Evolutionary conservation across 2,329 filamentous ascomycete species (phyloP).

Genomic region (Metarhizium anisopliae): DNA sequence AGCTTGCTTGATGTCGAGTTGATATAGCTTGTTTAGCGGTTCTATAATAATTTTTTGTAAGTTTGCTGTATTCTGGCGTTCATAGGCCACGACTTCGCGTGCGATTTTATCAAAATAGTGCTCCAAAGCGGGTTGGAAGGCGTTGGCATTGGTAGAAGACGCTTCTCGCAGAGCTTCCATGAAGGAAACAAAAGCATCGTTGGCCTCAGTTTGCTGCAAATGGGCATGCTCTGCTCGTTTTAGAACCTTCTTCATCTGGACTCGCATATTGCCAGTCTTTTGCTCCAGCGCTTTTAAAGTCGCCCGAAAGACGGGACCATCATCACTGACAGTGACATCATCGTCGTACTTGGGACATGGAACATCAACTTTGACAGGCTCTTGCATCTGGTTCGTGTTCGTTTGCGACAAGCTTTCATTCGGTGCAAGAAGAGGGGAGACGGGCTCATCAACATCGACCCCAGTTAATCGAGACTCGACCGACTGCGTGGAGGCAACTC

Average conservation of each 20-base stretch:
- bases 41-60: slow-evolving; percentile 93
- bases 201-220: slow-evolving; percentile 69
- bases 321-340: slow-evolving; percentile 76
- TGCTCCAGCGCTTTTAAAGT: slow-evolving; percentile 95
- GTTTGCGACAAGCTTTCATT: slow-evolving; percentile 26
- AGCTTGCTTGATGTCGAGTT: slow-evolving; percentile 93
- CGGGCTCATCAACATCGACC: slow-evolving; percentile 54
- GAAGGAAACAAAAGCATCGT: slow-evolving; percentile 75
- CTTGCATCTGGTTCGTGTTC: slow-evolving; percentile 21
- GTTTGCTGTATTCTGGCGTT: slow-evolving; percentile 73
- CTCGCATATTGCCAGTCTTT: slow-evolving; percentile 89
- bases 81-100: slow-evolving; percentile 78
- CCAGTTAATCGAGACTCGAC: slow-evolving; percentile 74
- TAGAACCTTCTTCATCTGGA: slow-evolving; percentile 91
- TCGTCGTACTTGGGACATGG: slow-evolving; percentile 76
- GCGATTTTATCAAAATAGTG: slow-evolving; percentile 98
- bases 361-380: slow-evolving; percentile 76
- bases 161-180: slow-evolving; percentile 82
- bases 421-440: slow-evolving; percentile 38
- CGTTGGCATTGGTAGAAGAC: slow-evolving; percentile 84
- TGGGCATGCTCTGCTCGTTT: slow-evolving; percentile 89
- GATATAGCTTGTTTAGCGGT: slow-evolving; percentile 83
- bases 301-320: slow-evolving; percentile 90
- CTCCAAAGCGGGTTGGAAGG: slow-evolving; percentile 92
- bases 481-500: slow-evolving; percentile 80